phyloP scores from a whole-genome alignment of 495 filamentous ascomycete genomes.

The Xylaria sp. region DNA sequence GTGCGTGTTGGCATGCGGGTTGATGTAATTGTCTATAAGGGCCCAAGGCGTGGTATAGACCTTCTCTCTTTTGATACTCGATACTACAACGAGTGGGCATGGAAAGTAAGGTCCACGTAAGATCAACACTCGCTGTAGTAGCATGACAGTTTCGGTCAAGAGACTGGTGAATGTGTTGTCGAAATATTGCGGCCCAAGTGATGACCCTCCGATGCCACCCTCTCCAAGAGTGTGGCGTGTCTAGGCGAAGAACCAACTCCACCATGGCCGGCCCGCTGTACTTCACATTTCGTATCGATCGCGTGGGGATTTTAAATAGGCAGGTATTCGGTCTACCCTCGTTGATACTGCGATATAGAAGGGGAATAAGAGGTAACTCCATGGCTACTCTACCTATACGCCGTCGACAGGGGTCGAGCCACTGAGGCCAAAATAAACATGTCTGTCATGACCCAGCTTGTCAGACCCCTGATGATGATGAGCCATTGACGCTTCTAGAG shows the following conservation, averaged over 20 bases:
- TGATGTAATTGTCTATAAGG: conserved; percentile 1
- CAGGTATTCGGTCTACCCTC: background rate
- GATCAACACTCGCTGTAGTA: conserved; percentile 23
- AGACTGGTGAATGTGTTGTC: conserved; percentile 22
- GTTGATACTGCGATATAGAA: conserved; percentile 13
- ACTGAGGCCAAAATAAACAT: conserved; percentile 4
- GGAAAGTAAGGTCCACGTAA: conserved; percentile 1
- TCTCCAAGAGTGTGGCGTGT: conserved; percentile 41
- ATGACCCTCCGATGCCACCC: conserved; percentile 28
- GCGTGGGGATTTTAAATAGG: conserved; percentile 6
- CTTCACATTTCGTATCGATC: conserved; percentile 21
- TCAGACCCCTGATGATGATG: conserved; percentile 27
- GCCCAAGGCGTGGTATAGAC: background rate
- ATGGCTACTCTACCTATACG: conserved; percentile 9
- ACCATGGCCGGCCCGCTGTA: conserved; percentile 30
- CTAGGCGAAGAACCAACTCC: conserved; percentile 36
- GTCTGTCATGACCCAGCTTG: conserved; percentile 24
- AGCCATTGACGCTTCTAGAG: conserved; percentile 15
- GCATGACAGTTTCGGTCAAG: conserved; percentile 23
- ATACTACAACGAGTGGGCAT: conserved; percentile 15
- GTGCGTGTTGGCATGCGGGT: conserved; percentile 16
- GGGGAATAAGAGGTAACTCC: background rate
- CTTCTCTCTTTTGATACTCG: conserved; percentile 8
- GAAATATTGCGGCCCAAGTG: conserved; percentile 21
- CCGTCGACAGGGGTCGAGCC: conserved; percentile 19